Conservation (phyloP, 306 rosid genomes). For the Vigna trinervia region DNA sequence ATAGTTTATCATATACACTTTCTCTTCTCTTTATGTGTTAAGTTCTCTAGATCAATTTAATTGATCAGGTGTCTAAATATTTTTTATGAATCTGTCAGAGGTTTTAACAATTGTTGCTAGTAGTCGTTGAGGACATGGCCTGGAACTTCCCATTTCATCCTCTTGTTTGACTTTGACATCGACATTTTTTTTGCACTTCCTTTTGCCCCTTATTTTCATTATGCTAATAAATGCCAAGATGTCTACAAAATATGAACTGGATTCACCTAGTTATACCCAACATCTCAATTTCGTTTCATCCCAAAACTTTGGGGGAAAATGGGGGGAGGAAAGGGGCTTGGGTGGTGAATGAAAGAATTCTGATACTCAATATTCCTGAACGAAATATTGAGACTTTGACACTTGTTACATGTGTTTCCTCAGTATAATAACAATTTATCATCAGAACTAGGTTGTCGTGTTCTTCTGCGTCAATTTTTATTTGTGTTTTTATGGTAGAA, state of each 20-base stretch:
- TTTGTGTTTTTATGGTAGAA: neutral
- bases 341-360: too few species aligned
- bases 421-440: neutral
- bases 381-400: neutral
- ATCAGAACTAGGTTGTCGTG: conserved; percentile 16
- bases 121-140: too few species aligned
- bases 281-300: conserved; percentile 5
- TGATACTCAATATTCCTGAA: neutral
- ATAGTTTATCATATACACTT: neutral
- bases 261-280: neutral
- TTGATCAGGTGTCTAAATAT: neutral
- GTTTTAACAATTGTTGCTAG: neutral
- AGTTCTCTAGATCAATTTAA: neutral
- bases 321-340: too few species aligned
- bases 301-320: too few species aligned
- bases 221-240: conserved; percentile 22
- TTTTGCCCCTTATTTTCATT: neutral
- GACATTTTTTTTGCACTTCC: too few species aligned
- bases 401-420: neutral
- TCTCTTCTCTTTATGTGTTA: neutral
- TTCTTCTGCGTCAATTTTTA: conserved; percentile 5
- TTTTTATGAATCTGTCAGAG: neutral
- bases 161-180: too few species aligned
- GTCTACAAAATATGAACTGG: neutral
- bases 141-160: too few species aligned